Evolutionary conservation across 2,329 filamentous ascomycete species (phyloP), one percentile per base, ranked within the genome.

Genomic region (Aspergillus fischeri): DNA sequence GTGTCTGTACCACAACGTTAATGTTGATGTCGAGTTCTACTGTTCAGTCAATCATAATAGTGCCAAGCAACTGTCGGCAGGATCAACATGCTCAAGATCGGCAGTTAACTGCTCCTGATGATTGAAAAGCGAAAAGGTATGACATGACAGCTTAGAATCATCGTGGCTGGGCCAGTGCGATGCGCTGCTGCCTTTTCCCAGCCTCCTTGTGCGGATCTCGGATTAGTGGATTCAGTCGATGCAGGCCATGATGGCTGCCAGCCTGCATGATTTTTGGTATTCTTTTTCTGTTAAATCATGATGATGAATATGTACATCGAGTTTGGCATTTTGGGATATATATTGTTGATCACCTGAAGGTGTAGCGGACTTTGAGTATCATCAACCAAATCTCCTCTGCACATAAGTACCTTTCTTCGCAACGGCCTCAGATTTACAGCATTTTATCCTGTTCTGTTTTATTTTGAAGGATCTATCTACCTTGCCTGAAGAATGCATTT

Each of bases 401-500:
- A 47, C 41, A 11, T 44, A 44, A 11, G 28, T 29, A 4, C 10
- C 6, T 42, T 42, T 21, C 41, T n/a, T 24, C 10, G 41, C n/a
- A 44, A 44, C 41, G 41, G 32, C 32, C 32, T 38, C 14, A 1
- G 14, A 38, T 3, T 17, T 7, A 38, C 2, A 17, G 14, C 32
- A 17, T 7, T 38, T 52, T 29, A 42, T 47, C 29, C 24, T 53
- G 3, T 29, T 48, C 25, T 11, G 29, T 21, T 60, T 59, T 48
- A 17, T 51, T 51, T 52, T 42, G 51, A 17, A 38, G 32, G 25
- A 49, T 27, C 49, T 48, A 49, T 55, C 49, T 53, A 25, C 20
- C 57, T 44, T 49, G 49, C 38, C 17, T 32, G 45, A 67, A 49
- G 24, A 73, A 74, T 74, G 72, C 66, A 68, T 62, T 63, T 70